Conservation (phyloP, 2,329 filamentous ascomycete species). For the Xylariaceae sp. region DNA sequence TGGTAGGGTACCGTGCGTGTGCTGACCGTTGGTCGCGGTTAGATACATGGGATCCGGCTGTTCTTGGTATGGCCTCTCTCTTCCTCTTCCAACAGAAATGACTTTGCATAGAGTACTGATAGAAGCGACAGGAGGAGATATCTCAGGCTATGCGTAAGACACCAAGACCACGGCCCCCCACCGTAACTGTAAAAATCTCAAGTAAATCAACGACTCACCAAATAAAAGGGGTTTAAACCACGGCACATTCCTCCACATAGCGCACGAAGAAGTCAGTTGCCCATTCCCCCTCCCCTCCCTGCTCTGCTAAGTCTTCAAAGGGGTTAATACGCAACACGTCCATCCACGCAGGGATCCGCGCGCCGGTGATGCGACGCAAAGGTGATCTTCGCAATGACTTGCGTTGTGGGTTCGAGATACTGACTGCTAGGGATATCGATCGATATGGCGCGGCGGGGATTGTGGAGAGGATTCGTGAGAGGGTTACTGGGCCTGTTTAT, state of each 20-base stretch:
- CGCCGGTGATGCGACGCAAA: constrained; percentile 45
- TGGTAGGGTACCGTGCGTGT: too few relatives aligned
- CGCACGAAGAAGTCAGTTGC: constrained; percentile 49
- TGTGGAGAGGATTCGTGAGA: constrained; percentile 57
- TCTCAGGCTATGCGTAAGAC: constrained; percentile 56
- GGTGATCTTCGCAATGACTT: constrained; percentile 53
- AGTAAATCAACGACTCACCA: too few relatives aligned
- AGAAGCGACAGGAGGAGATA: constrained; percentile 49
- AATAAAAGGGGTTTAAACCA: constrained; percentile 54
- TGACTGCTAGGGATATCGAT: constrained; percentile 66
- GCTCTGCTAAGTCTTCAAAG: too few relatives aligned
- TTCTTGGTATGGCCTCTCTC: too few relatives aligned
- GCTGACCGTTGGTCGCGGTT: too few relatives aligned
- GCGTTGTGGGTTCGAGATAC: constrained; percentile 54
- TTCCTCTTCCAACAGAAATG: too few relatives aligned
- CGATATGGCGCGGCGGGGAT: constrained; percentile 63
- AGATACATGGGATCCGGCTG: constrained; percentile 70
- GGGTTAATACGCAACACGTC: constrained; percentile 55
- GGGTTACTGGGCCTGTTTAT: constrained; percentile 57
- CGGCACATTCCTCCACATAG: constrained; percentile 59
- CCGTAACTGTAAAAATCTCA: too few relatives aligned
- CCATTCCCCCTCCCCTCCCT: not conserved
- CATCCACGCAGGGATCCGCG: constrained; percentile 59
- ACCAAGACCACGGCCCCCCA: not conserved
- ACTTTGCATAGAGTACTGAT: too few relatives aligned